phyloP scores from a whole-genome alignment of 352 stramenopile species.

The Phytophthora foliorum region DNA sequence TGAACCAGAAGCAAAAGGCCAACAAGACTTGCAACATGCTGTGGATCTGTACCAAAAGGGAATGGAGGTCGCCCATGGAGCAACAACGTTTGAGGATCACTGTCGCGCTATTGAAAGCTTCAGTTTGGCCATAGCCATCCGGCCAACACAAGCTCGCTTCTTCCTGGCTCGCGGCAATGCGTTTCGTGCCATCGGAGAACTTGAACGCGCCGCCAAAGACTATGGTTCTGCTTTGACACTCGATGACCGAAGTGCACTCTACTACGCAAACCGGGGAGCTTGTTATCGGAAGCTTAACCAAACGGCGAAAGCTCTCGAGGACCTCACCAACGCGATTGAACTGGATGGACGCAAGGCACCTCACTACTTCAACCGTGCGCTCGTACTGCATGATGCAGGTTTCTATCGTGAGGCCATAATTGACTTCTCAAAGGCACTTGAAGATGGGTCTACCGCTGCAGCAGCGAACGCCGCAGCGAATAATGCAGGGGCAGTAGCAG shows the following conservation, averaged over 20 bases:
- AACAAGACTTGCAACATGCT: conserved; percentile 78
- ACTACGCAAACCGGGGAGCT: conserved; percentile 77
- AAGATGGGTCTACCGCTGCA: conserved; percentile 55
- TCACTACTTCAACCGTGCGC: conserved; percentile 83
- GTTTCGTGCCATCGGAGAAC: conserved; percentile 77
- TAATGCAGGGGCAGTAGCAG: conserved; percentile 11
- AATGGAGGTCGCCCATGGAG: conserved; percentile 71
- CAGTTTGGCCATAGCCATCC: conserved; percentile 78
- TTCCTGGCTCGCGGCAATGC: conserved; percentile 80
- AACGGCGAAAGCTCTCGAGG: conserved; percentile 63
- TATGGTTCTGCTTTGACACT: conserved; percentile 68
- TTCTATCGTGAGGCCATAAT: conserved; percentile 79
- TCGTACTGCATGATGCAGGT: conserved; percentile 69
- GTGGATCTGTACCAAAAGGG: conserved; percentile 85
- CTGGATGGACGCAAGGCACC: conserved; percentile 75
- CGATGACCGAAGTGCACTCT: conserved; percentile 73
- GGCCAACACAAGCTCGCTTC: conserved; percentile 74
- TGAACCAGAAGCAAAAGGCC: conserved; percentile 60
- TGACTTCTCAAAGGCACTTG: conserved; percentile 80
- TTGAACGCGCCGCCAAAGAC: conserved; percentile 68
- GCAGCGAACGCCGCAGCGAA: conserved; percentile 9
- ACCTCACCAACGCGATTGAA: conserved; percentile 77
- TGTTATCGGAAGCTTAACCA: conserved; percentile 82
- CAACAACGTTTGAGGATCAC: conserved; percentile 66
- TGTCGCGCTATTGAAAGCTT: conserved; percentile 80